Evolutionary conservation across 1,284 basidiomycete species (phyloP).

Genomic region (Cryptococcus sp.): DNA sequence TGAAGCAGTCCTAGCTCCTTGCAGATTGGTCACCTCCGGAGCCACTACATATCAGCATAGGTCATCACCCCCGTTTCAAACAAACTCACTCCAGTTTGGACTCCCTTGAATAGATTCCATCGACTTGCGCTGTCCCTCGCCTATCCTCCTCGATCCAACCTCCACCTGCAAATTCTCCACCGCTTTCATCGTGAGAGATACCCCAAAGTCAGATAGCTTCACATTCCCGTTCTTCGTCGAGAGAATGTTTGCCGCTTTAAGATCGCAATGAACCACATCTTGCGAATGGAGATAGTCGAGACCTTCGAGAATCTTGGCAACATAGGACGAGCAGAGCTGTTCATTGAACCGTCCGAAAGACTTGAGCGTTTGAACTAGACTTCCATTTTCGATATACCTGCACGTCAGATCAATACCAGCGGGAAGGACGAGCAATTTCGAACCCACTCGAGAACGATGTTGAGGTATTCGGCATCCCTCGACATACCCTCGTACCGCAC

Average conservation of each 20-base stretch:
- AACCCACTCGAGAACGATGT: slow-evolving; percentile 88
- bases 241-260: slow-evolving; percentile 55
- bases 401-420: not conserved
- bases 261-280: slow-evolving; percentile 56
- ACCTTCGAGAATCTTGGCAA: slow-evolving; percentile 88
- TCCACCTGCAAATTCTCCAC: slow-evolving; percentile 70
- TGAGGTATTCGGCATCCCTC: slow-evolving; percentile 77
- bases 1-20: slow-evolving; percentile 53
- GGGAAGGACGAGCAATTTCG: slow-evolving; percentile 16
- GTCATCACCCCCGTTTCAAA: not conserved
- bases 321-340: slow-evolving; percentile 77
- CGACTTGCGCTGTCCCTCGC: not conserved
- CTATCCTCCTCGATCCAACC: slow-evolving; percentile 42
- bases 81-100: slow-evolving; percentile 81
- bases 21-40: slow-evolving; percentile 79
- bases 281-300: slow-evolving; percentile 79
- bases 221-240: slow-evolving; percentile 54
- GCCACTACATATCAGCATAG: slow-evolving; percentile 56
- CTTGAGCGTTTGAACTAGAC: slow-evolving; percentile 80
- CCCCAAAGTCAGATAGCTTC: slow-evolving; percentile 55
- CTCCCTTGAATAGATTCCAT: slow-evolving; percentile 64
- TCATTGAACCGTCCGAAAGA: slow-evolving; percentile 89
- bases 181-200: slow-evolving; percentile 50
- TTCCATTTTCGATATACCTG: slow-evolving; percentile 90
- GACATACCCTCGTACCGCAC: slow-evolving; percentile 95